Evolutionary conservation across 208 protist genomes (phyloP).

Genomic region (Trypanosoma boissoni): DNA sequence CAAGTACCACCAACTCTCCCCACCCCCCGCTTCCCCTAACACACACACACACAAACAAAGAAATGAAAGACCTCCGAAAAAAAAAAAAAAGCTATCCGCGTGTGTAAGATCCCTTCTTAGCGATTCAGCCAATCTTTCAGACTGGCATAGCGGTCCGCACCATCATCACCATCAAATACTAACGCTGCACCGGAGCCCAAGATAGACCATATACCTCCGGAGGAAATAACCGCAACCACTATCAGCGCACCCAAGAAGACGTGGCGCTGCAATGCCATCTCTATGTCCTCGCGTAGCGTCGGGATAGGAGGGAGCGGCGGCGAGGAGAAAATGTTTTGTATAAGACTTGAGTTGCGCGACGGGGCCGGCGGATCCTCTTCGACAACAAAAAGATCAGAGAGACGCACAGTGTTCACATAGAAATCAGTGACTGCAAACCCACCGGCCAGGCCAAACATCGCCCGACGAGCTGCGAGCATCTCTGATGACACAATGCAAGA

Average conservation of each 20-base stretch:
- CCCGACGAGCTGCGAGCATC: slow-evolving; percentile 20
- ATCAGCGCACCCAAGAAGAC: slow-evolving; percentile 9
- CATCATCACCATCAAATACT: slow-evolving; percentile 32
- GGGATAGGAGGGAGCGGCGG: not conserved
- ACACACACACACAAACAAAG: slow-evolving; percentile 2
- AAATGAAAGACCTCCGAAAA: slow-evolving; percentile 6
- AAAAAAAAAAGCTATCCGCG: too few relatives aligned
- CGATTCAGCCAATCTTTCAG: slow-evolving; percentile 39
- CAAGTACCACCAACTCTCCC: too few relatives aligned
- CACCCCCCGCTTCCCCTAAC: too few relatives aligned
- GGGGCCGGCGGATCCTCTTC: not conserved
- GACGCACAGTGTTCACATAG: slow-evolving; percentile 17
- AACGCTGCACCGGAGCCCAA: slow-evolving; percentile 31
- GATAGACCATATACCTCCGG: slow-evolving; percentile 44
- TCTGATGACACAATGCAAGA: slow-evolving; percentile 3
- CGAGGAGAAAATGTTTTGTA: not conserved
- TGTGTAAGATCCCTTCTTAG: too few relatives aligned
- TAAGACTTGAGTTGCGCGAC: not conserved
- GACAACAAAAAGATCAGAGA: slow-evolving; percentile 19
- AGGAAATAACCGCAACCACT: slow-evolving; percentile 29
- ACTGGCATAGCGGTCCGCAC: slow-evolving; percentile 31
- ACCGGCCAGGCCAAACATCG: slow-evolving; percentile 33
- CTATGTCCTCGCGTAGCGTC: slow-evolving; percentile 44
- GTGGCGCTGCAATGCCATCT: slow-evolving; percentile 27
- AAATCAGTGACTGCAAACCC: slow-evolving; percentile 42